These are phyloP conservation scores for Xylariaceae sp. DNA, from an alignment of 2,329 filamentous ascomycete species.

Conservation along the genomic window DNA sequence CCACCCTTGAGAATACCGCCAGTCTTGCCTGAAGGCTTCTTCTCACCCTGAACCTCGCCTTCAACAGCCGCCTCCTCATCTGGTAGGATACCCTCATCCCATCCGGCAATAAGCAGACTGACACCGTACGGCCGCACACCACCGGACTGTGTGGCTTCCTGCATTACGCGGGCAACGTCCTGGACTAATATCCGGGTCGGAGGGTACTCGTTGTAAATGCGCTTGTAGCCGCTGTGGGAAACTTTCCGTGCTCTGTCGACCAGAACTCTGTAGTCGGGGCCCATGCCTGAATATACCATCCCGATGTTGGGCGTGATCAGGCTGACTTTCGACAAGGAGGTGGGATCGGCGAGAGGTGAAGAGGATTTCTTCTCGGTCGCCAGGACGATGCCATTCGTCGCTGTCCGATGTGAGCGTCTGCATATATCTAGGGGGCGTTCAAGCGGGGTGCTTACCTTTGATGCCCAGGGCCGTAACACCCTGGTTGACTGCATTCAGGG, in stretches of 20 bases:
- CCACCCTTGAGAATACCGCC: constrained; percentile 94
- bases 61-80: constrained; percentile 71
- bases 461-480: constrained; percentile 98
- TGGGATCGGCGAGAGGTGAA: constrained; percentile 92
- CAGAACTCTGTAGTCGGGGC: constrained; percentile 94
- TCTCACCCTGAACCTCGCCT: constrained; percentile 55
- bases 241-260: constrained; percentile 98
- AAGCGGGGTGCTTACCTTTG: constrained; percentile 68
- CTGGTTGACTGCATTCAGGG: constrained; percentile 97
- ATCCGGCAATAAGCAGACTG: constrained; percentile 91
- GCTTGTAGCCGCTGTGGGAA: constrained; percentile 97
- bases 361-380: constrained; percentile 99
- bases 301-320: constrained; percentile 98
- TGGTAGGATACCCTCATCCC: constrained; percentile 95
- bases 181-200: constrained; percentile 98
- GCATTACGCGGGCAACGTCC: constrained; percentile 96
- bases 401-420: constrained; percentile 50
- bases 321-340: constrained; percentile 95
- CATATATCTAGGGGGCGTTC: not conserved
- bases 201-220: constrained; percentile 99
- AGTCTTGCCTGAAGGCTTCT: constrained; percentile 81
- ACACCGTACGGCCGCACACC: constrained; percentile 97
- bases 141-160: constrained; percentile 97
- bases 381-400: constrained; percentile 97
- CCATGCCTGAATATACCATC: constrained; percentile 99